A percentile compares a stretch with the other conserved stretches of the same genome.
phyloP scores from a whole-genome alignment of 192 early-diverging fungal genomes.

The Entophlyctis helioformis region DNA sequence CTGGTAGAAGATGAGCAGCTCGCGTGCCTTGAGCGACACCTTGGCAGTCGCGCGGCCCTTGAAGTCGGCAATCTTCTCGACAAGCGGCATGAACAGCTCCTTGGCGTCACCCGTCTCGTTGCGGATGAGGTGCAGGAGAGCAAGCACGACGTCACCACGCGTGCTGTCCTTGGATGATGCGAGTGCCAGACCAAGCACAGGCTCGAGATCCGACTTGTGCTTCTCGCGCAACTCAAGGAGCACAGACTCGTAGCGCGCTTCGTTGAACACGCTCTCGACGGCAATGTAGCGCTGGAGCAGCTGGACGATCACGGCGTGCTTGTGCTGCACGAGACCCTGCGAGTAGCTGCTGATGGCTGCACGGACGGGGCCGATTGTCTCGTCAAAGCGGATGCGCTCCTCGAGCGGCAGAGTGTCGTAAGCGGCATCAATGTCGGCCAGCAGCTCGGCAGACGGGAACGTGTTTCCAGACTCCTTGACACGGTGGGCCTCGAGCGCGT shows the following conservation, averaged over 20 bases:
- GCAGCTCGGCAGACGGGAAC: slow-evolving; percentile 65
- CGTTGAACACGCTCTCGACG: slow-evolving; percentile 74
- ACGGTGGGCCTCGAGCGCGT: slow-evolving; percentile 13
- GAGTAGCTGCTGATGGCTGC: slow-evolving; percentile 57
- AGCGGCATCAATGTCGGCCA: slow-evolving; percentile 44
- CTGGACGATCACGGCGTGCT: slow-evolving; percentile 54
- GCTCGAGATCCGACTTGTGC: slow-evolving; percentile 68
- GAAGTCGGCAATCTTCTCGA: slow-evolving; percentile 71
- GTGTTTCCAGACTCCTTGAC: slow-evolving; percentile 23
- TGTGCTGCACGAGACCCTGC: slow-evolving; percentile 63
- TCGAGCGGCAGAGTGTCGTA: slow-evolving; percentile 23
- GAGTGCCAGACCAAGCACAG: slow-evolving; percentile 55
- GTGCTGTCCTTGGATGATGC: slow-evolving; percentile 76
- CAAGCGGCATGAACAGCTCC: slow-evolving; percentile 55
- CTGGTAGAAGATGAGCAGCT: slow-evolving; percentile 86
- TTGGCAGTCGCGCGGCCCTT: slow-evolving; percentile 64
- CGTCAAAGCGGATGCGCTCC: slow-evolving; percentile 54
- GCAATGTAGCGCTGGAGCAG: slow-evolving; percentile 78
- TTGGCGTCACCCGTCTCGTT: slow-evolving; percentile 51
- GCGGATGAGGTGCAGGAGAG: slow-evolving; percentile 70
- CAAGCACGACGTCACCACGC: slow-evolving; percentile 51
- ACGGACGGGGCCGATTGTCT: slow-evolving; percentile 53
- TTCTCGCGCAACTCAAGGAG: slow-evolving; percentile 74
- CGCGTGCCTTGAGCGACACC: slow-evolving; percentile 89
- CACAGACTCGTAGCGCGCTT: slow-evolving; percentile 67